phyloP scores from a whole-genome alignment of 2,329 filamentous ascomycete genomes.

The Ramularia endophylla region DNA sequence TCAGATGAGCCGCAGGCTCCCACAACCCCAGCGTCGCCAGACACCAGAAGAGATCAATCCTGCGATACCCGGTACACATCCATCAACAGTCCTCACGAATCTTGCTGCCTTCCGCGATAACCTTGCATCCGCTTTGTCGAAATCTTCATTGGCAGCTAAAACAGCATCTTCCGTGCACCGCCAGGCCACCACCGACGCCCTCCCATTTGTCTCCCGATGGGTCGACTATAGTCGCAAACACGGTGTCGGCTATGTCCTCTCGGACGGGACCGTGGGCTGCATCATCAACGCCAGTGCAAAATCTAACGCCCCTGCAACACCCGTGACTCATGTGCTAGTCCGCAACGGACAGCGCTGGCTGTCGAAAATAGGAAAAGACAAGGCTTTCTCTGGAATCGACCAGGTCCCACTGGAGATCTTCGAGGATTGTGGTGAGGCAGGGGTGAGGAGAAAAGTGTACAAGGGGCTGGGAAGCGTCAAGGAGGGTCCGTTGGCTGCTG shows the following conservation, averaged over 20 bases:
- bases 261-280: slow-evolving; percentile 74
- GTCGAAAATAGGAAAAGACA: slow-evolving; percentile 28
- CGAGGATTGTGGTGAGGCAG: slow-evolving; percentile 61
- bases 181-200: slow-evolving; percentile 30
- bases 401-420: slow-evolving; percentile 60
- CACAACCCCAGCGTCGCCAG: slow-evolving; percentile 16
- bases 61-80: slow-evolving; percentile 37
- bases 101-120: slow-evolving; percentile 42
- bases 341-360: slow-evolving; percentile 67
- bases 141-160: slow-evolving; percentile 32
- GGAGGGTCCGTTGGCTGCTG: slow-evolving; percentile 24
- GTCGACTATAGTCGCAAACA: slow-evolving; percentile 87
- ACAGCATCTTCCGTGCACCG: slow-evolving; percentile 1
- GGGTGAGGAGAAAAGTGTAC: slow-evolving; percentile 54
- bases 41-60: slow-evolving; percentile 10
- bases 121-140: slow-evolving; percentile 39
- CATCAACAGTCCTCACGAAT: slow-evolving; percentile 40
- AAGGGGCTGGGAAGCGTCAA: slow-evolving; percentile 38
- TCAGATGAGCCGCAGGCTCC: slow-evolving; percentile 24
- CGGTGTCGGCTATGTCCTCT: slow-evolving; percentile 75
- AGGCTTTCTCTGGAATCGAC: slow-evolving; percentile 55
- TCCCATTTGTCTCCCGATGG: slow-evolving; percentile 64
- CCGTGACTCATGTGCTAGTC: slow-evolving; percentile 66
- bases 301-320: slow-evolving; percentile 39
- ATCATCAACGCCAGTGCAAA: slow-evolving; percentile 43